Evolutionary conservation across 2,329 filamentous ascomycete genomes (phyloP).

Genomic region (Aspergillus viridinutans): DNA sequence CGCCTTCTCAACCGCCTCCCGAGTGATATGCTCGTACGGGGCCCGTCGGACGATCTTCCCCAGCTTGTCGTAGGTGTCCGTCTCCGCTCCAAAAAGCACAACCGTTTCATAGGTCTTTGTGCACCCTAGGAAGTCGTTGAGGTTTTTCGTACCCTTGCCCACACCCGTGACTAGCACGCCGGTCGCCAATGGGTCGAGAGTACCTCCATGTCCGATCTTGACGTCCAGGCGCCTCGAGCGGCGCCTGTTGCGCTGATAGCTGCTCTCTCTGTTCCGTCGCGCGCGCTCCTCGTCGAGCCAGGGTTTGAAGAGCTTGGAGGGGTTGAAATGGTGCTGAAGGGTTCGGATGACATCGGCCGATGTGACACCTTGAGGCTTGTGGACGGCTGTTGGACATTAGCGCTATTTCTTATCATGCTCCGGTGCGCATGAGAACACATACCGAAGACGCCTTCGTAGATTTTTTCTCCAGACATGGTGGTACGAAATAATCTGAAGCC

Average conservation of each 20-base stretch:
- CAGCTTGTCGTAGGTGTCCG: constrained; percentile 84
- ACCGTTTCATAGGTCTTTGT: constrained; percentile 91
- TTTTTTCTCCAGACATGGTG: constrained; percentile 43
- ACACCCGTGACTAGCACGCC: constrained; percentile 87
- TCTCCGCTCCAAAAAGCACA: constrained; percentile 84
- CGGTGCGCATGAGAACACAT: not conserved
- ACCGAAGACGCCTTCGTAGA: constrained; percentile 52
- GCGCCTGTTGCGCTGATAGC: constrained; percentile 58
- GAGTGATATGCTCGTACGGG: constrained; percentile 76
- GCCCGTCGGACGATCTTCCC: constrained; percentile 77
- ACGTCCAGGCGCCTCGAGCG: constrained; percentile 63
- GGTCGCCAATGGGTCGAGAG: constrained; percentile 88
- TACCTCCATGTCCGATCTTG: constrained; percentile 95
- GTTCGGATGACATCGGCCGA: constrained; percentile 89
- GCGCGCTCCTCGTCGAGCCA: constrained; percentile 64
- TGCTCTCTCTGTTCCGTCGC: constrained; percentile 54
- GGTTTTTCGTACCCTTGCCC: constrained; percentile 78
- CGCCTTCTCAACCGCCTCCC: constrained; percentile 70
- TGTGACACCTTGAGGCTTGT: constrained; percentile 82
- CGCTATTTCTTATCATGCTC: not conserved
- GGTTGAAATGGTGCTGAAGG: constrained; percentile 78
- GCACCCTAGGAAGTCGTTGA: constrained; percentile 75
- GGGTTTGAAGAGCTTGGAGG: constrained; percentile 72
- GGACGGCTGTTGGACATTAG: constrained; percentile 61
- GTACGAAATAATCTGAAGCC: constrained; percentile 28